A percentile compares a stretch with the other conserved stretches of the same genome.
Evolutionary conservation across 2,329 filamentous ascomycete genomes (phyloP).

Genomic region (Arthrocladium fulminans): DNA sequence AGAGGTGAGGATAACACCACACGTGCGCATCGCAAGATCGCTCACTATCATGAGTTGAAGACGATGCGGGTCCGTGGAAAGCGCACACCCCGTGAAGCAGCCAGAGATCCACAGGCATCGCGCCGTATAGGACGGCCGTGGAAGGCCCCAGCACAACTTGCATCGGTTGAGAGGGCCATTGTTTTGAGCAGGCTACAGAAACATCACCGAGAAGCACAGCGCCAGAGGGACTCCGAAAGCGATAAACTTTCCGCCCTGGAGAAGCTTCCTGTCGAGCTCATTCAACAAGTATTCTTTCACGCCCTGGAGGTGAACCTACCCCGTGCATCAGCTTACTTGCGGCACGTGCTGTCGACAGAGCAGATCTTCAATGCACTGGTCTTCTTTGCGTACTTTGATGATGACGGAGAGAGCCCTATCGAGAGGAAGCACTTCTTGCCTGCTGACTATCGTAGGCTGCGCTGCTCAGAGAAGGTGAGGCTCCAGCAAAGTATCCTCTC

Average conservation of each 20-base stretch:
- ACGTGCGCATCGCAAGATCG: neutral
- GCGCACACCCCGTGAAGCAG: neutral
- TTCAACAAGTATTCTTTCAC: slow-evolving; percentile 46
- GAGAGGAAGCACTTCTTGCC: slow-evolving; percentile 30
- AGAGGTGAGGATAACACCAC: neutral
- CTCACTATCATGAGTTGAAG: neutral
- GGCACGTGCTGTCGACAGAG: slow-evolving; percentile 32
- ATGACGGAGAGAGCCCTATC: slow-evolving; percentile 28
- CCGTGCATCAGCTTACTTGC: slow-evolving; percentile 34
- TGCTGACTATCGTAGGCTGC: slow-evolving; percentile 28
- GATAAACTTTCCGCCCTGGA: slow-evolving; percentile 32
- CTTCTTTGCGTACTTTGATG: slow-evolving; percentile 33
- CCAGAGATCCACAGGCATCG: neutral
- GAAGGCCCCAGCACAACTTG: slow-evolving; percentile 15
- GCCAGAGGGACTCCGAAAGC: neutral
- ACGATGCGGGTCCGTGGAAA: neutral
- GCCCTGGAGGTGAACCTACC: slow-evolving; percentile 39
- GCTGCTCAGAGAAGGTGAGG: slow-evolving; percentile 22
- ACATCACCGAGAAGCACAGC: slow-evolving; percentile 9
- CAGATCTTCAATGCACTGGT: slow-evolving; percentile 34
- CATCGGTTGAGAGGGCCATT: neutral
- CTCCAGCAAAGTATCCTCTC: slow-evolving; percentile 31
- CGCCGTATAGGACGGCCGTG: slow-evolving; percentile 14
- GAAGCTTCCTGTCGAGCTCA: slow-evolving; percentile 40
- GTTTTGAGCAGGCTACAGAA: slow-evolving; percentile 10